A percentile compares a stretch with the other conserved stretches of the same genome.
These are phyloP conservation scores for Castanopsis chinensis DNA, from an alignment of 306 rosid species.

Conservation along the genomic window DNA sequence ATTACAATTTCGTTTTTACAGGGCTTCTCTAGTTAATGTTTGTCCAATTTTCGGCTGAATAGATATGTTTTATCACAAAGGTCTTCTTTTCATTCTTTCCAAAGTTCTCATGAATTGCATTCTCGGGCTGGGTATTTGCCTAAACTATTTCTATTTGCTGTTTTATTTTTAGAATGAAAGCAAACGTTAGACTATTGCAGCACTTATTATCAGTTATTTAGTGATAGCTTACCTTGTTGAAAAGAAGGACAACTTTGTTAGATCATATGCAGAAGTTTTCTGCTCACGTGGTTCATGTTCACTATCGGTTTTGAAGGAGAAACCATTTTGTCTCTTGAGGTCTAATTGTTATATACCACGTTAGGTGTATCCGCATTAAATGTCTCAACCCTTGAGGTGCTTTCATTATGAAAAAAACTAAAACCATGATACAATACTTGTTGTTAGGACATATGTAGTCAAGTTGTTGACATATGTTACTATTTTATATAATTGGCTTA, in stretches of 20 bases:
- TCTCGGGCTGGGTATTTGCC: too few relatives aligned
- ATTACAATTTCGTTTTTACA: neutral
- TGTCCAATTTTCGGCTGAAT: neutral
- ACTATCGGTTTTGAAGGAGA: neutral
- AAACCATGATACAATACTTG: neutral
- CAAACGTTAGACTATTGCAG: too few relatives aligned
- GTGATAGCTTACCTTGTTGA: neutral
- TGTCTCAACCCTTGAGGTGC: neutral
- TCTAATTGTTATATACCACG: neutral
- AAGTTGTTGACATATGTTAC: too few relatives aligned
- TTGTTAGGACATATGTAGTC: too few relatives aligned
- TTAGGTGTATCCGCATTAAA: neutral
- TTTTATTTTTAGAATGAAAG: too few relatives aligned
- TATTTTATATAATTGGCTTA: too few relatives aligned
- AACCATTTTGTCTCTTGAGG: neutral
- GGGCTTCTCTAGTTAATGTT: neutral
- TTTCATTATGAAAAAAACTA: neutral
- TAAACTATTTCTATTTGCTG: too few relatives aligned
- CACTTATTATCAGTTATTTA: too few relatives aligned
- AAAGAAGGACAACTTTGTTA: neutral
- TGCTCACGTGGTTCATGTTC: neutral
- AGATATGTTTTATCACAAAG: neutral
- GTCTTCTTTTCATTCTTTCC: neutral
- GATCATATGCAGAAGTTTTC: neutral
- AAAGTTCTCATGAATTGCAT: too few relatives aligned